Evolutionary conservation across 2,329 filamentous ascomycete genomes (phyloP).

Genomic region (Beauveria scarabaeidicola): DNA sequence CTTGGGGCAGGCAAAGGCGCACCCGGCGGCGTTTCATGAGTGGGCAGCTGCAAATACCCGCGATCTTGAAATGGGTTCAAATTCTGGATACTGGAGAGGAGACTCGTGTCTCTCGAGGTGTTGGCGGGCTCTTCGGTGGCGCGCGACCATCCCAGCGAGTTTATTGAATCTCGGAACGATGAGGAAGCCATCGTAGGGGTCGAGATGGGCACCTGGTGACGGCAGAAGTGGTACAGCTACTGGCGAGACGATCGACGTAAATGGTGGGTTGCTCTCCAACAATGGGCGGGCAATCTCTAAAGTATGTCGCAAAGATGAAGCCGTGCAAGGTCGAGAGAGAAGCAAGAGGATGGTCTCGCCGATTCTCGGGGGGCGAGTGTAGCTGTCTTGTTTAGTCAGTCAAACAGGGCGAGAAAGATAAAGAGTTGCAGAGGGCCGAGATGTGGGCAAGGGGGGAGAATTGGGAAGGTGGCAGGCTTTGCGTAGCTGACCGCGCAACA

Average conservation of each 20-base stretch:
- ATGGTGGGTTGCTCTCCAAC: slow-evolving; percentile 6
- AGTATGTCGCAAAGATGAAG: slow-evolving; percentile 1
- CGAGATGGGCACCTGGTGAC: slow-evolving; percentile 3
- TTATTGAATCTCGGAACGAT: slow-evolving; percentile 90
- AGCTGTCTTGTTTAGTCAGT: slow-evolving; percentile 7
- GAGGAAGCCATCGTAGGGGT: slow-evolving; percentile 62
- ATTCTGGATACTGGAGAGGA: slow-evolving; percentile 73
- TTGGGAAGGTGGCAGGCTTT: not conserved
- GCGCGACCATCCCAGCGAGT: slow-evolving; percentile 88
- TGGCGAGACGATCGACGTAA: slow-evolving; percentile 6
- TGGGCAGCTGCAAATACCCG: slow-evolving; percentile 86
- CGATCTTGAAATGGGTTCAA: slow-evolving; percentile 80
- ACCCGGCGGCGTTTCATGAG: slow-evolving; percentile 63
- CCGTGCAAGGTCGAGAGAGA: not conserved
- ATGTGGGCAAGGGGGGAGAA: not conserved
- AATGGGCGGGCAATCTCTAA: not conserved
- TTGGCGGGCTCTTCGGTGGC: slow-evolving; percentile 72
- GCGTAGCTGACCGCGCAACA: slow-evolving; percentile 7
- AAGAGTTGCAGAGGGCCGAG: not conserved
- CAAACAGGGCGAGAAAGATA: not conserved
- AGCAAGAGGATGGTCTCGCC: not conserved
- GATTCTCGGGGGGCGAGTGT: not conserved
- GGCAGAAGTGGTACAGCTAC: slow-evolving; percentile 2
- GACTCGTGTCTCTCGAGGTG: slow-evolving; percentile 59
- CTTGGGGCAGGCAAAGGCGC: slow-evolving; percentile 78